Percentiles rank a stretch among this genome's conserved stretches.
These are phyloP conservation scores for Mycena floridula DNA, from an alignment of 768 basidiomycete species.

Conservation along the genomic window DNA sequence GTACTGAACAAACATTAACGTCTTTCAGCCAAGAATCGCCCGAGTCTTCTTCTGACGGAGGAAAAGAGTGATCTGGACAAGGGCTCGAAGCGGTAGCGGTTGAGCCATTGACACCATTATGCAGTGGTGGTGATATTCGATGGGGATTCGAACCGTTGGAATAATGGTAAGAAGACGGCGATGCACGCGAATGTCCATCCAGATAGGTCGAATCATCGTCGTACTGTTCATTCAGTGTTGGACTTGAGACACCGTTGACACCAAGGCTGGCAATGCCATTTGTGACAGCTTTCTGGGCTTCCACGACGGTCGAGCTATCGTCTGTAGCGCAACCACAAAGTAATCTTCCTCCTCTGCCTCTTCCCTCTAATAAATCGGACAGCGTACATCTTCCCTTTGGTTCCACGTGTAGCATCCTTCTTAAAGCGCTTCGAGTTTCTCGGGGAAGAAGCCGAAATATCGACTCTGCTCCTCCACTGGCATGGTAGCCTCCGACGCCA, in stretches of 20 bases:
- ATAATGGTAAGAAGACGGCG: neutral
- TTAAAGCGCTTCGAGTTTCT: slow-evolving; percentile 83
- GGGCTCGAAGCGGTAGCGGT: neutral
- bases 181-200: neutral
- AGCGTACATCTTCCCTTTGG: slow-evolving; percentile 86
- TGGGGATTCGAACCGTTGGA: neutral
- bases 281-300: neutral
- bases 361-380: slow-evolving; percentile 82
- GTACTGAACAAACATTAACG: slow-evolving; percentile 60
- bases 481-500: slow-evolving; percentile 35
- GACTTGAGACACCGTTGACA: neutral
- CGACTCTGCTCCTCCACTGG: slow-evolving; percentile 74
- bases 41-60: slow-evolving; percentile 64
- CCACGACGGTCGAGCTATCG: neutral
- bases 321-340: slow-evolving; percentile 63
- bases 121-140: neutral
- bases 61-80: slow-evolving; percentile 61
- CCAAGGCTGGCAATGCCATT: neutral
- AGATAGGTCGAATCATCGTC: neutral
- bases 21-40: slow-evolving; percentile 86
- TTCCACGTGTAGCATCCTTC: slow-evolving; percentile 92
- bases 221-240: too few species aligned
- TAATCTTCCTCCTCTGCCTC: slow-evolving; percentile 66
- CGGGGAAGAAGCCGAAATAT: slow-evolving; percentile 95
- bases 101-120: neutral